Evolutionary conservation across 495 filamentous ascomycete species (phyloP), one percentile per base, ranked within the genome.

Genomic region (Aspergillus indologenus): DNA sequence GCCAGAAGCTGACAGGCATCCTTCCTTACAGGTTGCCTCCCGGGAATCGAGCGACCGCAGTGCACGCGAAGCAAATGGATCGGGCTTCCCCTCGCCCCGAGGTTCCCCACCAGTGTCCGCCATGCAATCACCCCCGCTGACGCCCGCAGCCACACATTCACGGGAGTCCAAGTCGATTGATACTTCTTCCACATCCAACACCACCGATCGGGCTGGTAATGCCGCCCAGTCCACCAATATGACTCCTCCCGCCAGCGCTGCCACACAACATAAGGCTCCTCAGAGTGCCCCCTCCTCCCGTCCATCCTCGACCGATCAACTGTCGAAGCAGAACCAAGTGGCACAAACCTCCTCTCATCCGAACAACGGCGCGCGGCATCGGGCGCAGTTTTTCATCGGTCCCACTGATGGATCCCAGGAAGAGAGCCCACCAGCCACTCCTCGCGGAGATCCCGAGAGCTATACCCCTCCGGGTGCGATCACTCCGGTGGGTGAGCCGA

Each of bases 81-180:
- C 80, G 19, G 67, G 61, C 56, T 62, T 68, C 44, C 59, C 70
- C 47, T 81, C 79, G 42, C 74, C 76, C 29, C 74, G 72, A 60
- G 63, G 71, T 26, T 83, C 82, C 48, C 79, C 81, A 48, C 74
- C 78, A 26, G 72, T 76, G 22, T 79, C 86, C 50, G 80, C 86
- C 48, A 86, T 92, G 78, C 87, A 93, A 62, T 94, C 92, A 15
- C 94, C 94, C 59, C 92, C 91, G 21, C 82, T 98, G 15, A 96
- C 93, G 4, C 93, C 94, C 29, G 86, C 91, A 31, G 90, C 84
- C 15, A 90, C 90, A 45, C 71, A 78, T 58, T 83, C 82, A 54
- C 75, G 75, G 62, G 85, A 85, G 60, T 61, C 63, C 50, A 71
- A 67, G 58, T 29, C 68, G 47, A 66, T 67, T 34, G 74, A 75